A percentile compares a stretch with the other conserved stretches of the same genome.
Conservation (phyloP, 306 rosid genomes). For the Hippophae tibetana region DNA sequence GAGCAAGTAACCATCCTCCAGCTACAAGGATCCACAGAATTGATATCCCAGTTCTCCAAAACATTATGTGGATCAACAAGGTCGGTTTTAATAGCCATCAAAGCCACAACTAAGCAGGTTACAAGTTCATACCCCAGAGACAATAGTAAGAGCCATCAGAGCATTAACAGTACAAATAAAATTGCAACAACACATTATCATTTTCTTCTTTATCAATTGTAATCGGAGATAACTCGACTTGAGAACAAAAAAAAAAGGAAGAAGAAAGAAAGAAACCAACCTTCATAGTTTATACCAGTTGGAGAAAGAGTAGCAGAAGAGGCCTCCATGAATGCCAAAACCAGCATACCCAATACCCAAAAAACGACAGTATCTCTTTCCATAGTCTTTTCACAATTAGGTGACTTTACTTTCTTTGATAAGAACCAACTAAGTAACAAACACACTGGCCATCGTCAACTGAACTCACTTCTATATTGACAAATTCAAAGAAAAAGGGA, state of each 20-base stretch:
- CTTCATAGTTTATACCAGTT: constrained; percentile 93
- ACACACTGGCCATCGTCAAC: constrained; percentile 32
- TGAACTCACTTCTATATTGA: constrained; percentile 25
- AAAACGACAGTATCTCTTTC: constrained; percentile 24
- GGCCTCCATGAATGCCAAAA: constrained; percentile 42
- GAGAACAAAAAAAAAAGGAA: not conserved
- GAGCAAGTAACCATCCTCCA: constrained; percentile 98
- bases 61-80: constrained; percentile 85
- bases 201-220: not conserved
- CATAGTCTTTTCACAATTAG: constrained; percentile 33
- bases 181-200: too few species aligned
- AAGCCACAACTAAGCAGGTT: constrained; percentile 63
- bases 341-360: constrained; percentile 43
- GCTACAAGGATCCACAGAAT: constrained; percentile 97
- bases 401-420: constrained; percentile 20
- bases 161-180: too few species aligned
- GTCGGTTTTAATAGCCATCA: constrained; percentile 66
- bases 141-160: too few species aligned
- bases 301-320: constrained; percentile 90
- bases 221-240: constrained; percentile 5
- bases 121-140: not conserved
- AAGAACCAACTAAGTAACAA: constrained; percentile 32
- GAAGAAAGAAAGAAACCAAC: constrained; percentile 27
- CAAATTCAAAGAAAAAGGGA: constrained; percentile 29
- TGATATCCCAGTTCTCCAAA: constrained; percentile 86